A percentile compares a stretch with the other conserved stretches of the same genome.
Evolutionary conservation across 345 rosid genomes (phyloP).

Genomic region (Linum usitatissimum): DNA sequence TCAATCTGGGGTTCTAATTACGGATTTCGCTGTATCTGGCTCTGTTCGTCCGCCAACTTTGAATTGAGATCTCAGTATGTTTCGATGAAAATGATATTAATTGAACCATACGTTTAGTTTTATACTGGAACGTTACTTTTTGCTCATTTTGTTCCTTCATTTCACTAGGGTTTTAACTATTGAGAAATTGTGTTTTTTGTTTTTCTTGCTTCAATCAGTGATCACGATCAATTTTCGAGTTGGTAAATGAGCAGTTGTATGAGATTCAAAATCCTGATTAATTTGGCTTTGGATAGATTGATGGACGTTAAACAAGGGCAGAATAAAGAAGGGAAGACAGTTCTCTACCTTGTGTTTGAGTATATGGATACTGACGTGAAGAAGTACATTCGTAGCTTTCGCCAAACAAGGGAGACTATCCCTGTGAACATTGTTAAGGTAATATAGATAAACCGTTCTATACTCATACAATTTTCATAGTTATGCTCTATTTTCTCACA

Average conservation of each 20-base stretch:
- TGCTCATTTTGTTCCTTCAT: no score
- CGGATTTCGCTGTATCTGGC: not conserved
- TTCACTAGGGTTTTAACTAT: not conserved
- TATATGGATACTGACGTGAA: slow-evolving; percentile 6
- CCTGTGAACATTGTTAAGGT: slow-evolving; percentile 54
- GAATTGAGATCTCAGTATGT: not conserved
- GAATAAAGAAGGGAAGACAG: slow-evolving; percentile 4
- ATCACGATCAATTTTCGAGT: not conserved
- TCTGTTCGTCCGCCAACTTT: not conserved
- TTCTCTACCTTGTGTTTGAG: slow-evolving; percentile 7
- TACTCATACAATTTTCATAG: not conserved
- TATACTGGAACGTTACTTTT: not conserved
- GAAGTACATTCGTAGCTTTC: slow-evolving; percentile 52
- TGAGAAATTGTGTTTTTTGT: not conserved
- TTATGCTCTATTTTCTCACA: no score
- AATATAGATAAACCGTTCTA: not conserved
- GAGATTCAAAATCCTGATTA: not conserved
- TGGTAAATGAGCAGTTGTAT: not conserved
- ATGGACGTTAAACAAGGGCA: slow-evolving; percentile 3
- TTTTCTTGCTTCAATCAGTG: no score
- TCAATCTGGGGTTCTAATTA: not conserved
- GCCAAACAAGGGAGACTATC: slow-evolving; percentile 44
- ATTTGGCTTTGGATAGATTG: not conserved
- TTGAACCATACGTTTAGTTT: not conserved
- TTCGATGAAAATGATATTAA: not conserved